Percentiles rank a stretch among this genome's conserved stretches.
phyloP scores from a whole-genome alignment of 108 stramenopile genomes.

The Fistulifera pelliculosa region DNA sequence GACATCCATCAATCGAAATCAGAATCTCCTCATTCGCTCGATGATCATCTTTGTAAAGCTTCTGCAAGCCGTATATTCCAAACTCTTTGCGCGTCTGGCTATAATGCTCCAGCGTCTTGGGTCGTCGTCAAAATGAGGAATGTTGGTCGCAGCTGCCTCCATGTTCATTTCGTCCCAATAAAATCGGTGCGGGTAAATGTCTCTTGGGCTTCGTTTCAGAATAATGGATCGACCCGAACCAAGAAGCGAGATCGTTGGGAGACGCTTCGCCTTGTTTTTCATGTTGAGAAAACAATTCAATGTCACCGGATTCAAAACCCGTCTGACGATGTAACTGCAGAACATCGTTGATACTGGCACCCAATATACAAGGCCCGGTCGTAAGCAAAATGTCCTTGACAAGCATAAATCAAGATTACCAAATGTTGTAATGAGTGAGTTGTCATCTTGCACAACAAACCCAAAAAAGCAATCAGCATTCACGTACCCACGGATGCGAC shows the following conservation, averaged over 20 bases:
- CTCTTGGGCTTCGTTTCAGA: constrained; percentile 44
- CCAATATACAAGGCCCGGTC: constrained; percentile 53
- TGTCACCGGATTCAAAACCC: constrained; percentile 34
- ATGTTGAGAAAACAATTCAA: constrained; percentile 18
- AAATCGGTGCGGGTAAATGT: constrained; percentile 66
- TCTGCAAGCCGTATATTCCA: constrained; percentile 41
- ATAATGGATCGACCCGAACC: constrained; percentile 50
- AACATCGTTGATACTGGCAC: constrained; percentile 36
- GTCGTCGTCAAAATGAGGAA: constrained; percentile 65
- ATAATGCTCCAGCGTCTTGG: constrained; percentile 39
- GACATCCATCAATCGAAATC: no score
- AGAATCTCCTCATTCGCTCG: constrained; percentile 49
- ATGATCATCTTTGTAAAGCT: constrained; percentile 32
- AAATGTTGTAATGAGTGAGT: no score
- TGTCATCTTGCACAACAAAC: no score
- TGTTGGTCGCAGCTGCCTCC: constrained; percentile 50
- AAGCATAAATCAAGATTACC: no score
- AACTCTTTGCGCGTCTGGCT: constrained; percentile 39
- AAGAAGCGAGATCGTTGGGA: background rate
- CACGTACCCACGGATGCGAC: constrained; percentile 21
- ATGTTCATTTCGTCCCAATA: constrained; percentile 45
- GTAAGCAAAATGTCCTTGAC: constrained; percentile 47
- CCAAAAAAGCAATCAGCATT: no score
- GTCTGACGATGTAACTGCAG: constrained; percentile 38
- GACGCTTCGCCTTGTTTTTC: background rate